A percentile compares a stretch with the other conserved stretches of the same genome.
phyloP scores from a whole-genome alignment of 2,329 filamentous ascomycete species.

The Leptographium flavum region DNA sequence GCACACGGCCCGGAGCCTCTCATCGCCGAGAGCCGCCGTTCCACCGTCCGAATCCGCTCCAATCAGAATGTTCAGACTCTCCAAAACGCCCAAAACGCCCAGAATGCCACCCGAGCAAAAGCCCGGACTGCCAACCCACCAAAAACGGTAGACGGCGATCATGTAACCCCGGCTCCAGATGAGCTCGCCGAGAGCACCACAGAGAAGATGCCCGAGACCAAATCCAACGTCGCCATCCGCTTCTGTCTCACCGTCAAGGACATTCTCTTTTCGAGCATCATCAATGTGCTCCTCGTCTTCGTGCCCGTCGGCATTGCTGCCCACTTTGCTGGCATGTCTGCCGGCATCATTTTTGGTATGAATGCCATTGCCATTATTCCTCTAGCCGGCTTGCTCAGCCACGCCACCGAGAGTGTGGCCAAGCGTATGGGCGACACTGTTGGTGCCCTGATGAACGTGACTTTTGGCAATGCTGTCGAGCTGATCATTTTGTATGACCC shows the following conservation, averaged over 20 bases:
- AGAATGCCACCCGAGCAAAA: too few relatives aligned
- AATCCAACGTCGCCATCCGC: slow-evolving; percentile 11
- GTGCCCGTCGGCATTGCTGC: slow-evolving; percentile 54
- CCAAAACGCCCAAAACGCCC: too few relatives aligned
- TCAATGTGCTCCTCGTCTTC: slow-evolving; percentile 55
- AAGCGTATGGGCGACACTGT: slow-evolving; percentile 69
- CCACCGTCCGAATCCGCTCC: not conserved
- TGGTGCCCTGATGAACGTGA: slow-evolving; percentile 78
- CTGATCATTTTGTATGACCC: slow-evolving; percentile 59
- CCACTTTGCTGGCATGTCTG: slow-evolving; percentile 23
- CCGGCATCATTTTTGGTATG: slow-evolving; percentile 40
- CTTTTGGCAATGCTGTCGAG: slow-evolving; percentile 85
- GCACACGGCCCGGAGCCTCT: slow-evolving; percentile 14
- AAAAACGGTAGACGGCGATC: not conserved
- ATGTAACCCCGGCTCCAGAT: not conserved
- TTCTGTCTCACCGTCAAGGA: slow-evolving; percentile 33
- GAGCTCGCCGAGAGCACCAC: not conserved
- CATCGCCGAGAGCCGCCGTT: not conserved
- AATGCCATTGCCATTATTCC: slow-evolving; percentile 67
- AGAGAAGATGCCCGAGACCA: slow-evolving; percentile 6
- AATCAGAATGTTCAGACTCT: not conserved
- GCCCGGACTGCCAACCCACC: not conserved
- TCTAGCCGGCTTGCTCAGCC: slow-evolving; percentile 67
- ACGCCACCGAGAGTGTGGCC: slow-evolving; percentile 79
- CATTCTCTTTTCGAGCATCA: slow-evolving; percentile 45